A percentile compares a stretch with the other conserved stretches of the same genome.
Evolutionary conservation across 768 basidiomycete species (phyloP).

Genomic region (Suillus placidus): DNA sequence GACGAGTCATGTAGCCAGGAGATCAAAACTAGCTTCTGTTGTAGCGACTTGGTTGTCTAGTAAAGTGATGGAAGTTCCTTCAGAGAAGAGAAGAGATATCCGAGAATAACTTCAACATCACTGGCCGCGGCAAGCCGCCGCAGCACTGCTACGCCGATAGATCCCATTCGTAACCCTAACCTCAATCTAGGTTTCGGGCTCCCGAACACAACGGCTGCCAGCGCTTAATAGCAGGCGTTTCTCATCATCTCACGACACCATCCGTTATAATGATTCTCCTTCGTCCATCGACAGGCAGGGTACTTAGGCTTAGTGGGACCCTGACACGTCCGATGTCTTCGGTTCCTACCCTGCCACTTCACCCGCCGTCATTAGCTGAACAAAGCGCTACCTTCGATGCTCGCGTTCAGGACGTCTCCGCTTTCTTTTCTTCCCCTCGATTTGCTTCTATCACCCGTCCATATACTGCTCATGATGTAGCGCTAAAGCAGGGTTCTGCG

Average conservation of each 20-base stretch:
- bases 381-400: conserved; percentile 62
- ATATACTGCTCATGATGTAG: conserved; percentile 79
- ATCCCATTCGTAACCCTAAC: conserved; percentile 33
- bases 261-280: conserved; percentile 15
- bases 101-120: background rate
- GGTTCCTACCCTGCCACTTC: conserved; percentile 50
- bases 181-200: conserved; percentile 41
- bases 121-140: no score
- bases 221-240: conserved; percentile 32
- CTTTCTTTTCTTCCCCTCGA: conserved; percentile 77
- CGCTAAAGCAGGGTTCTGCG: conserved; percentile 86
- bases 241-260: conserved; percentile 34
- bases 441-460: conserved; percentile 76
- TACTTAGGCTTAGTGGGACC: conserved; percentile 25
- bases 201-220: conserved; percentile 20
- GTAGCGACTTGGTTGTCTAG: conserved; percentile 9
- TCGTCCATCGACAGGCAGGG: conserved; percentile 32
- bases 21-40: conserved; percentile 14
- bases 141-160: background rate
- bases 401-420: conserved; percentile 62
- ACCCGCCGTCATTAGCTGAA: conserved; percentile 56
- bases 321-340: conserved; percentile 45
- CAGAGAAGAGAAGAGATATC: background rate
- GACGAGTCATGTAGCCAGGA: conserved; percentile 4
- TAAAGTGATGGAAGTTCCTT: background rate